These are phyloP conservation scores for Trypanosoma boissoni DNA, from an alignment of 208 protist genomes.

Conservation along the genomic window DNA sequence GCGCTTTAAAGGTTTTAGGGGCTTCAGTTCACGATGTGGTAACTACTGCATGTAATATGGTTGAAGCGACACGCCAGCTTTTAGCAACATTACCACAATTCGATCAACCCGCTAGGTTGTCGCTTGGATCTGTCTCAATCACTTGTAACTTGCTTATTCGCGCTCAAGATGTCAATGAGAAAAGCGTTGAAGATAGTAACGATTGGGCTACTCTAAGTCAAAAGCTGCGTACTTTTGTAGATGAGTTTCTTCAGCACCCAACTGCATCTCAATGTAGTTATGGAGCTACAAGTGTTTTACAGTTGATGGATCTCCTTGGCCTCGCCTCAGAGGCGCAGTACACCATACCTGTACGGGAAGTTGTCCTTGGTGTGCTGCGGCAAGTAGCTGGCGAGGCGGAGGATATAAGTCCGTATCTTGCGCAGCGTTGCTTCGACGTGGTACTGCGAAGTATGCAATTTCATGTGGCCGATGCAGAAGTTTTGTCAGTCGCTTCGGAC, in stretches of 20 bases:
- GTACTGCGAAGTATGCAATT: conserved; percentile 17
- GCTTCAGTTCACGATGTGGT: too few species aligned
- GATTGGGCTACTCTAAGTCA: too few species aligned
- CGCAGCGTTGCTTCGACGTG: conserved; percentile 23
- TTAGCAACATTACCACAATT: too few species aligned
- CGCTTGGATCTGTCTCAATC: too few species aligned
- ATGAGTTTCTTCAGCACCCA: background rate
- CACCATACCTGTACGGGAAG: conserved; percentile 18
- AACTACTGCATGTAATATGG: too few species aligned
- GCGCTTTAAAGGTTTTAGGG: too few species aligned
- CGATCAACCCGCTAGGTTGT: too few species aligned
- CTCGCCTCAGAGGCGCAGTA: conserved; percentile 20
- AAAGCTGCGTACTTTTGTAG: background rate
- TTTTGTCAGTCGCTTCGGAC: background rate
- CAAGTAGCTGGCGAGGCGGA: conserved; percentile 2
- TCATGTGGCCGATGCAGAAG: conserved; percentile 21
- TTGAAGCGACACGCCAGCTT: too few species aligned
- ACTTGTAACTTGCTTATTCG: too few species aligned
- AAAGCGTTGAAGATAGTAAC: too few species aligned
- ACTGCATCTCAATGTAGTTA: background rate
- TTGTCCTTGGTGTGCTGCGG: conserved; percentile 10
- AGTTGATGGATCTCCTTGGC: conserved; percentile 24
- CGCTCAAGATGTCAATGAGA: too few species aligned
- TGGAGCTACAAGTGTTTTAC: conserved; percentile 9
- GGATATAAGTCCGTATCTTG: conserved; percentile 7